A percentile compares a stretch with the other conserved stretches of the same genome.
phyloP scores from a whole-genome alignment of 2,329 filamentous ascomycete species.

The Aspergillus luchuensis region DNA sequence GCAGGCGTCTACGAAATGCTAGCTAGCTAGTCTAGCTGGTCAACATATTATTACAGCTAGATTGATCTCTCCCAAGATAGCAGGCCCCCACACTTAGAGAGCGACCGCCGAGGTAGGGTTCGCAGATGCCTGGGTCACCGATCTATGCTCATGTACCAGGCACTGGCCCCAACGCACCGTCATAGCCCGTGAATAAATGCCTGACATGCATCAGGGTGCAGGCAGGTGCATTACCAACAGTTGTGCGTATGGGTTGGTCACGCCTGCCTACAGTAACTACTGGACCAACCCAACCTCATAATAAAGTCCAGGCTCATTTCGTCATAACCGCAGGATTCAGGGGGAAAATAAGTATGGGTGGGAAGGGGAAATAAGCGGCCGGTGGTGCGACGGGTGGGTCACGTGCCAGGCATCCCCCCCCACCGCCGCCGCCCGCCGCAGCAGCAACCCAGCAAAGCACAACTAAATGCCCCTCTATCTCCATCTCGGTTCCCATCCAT shows the following conservation, averaged over 20 bases:
- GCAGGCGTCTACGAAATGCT: no score
- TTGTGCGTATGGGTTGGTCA: background rate
- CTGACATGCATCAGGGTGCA: background rate
- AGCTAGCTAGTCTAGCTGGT: no score
- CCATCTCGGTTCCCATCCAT: slow-evolving; percentile 20
- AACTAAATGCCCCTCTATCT: slow-evolving; percentile 42
- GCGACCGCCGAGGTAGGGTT: background rate
- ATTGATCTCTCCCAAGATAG: background rate
- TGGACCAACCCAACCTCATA: background rate
- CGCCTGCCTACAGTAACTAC: background rate
- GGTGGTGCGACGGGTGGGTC: slow-evolving; percentile 24
- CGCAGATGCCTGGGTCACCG: background rate
- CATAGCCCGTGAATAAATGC: background rate
- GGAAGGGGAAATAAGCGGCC: slow-evolving; percentile 16
- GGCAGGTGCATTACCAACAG: background rate
- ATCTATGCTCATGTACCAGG: background rate
- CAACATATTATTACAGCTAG: no score
- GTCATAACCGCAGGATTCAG: slow-evolving; percentile 8
- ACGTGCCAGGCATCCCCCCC: slow-evolving; percentile 30
- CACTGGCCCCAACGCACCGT: background rate
- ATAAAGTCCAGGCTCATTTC: slow-evolving; percentile 4
- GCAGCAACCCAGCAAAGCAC: slow-evolving; percentile 24
- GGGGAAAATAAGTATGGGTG: slow-evolving; percentile 11
- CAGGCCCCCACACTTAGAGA: background rate
- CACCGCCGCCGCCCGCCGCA: slow-evolving; percentile 23